phyloP scores from a whole-genome alignment of 1,284 basidiomycete species.

The Mycosarcoma mackinlayi region DNA sequence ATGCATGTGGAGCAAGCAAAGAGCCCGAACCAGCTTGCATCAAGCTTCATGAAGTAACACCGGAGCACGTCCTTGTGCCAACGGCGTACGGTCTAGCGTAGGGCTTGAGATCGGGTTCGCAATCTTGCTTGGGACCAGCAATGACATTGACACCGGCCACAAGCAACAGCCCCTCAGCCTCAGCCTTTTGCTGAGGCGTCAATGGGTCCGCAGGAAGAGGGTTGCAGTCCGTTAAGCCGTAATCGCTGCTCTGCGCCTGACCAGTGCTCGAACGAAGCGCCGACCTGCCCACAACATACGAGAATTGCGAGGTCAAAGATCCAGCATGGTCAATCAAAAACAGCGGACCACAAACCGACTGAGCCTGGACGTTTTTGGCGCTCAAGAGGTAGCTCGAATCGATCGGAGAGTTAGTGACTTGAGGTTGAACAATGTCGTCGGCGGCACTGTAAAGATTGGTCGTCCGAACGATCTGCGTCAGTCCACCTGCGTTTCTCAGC shows the following conservation, averaged over 20 bases:
- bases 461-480: constrained; percentile 34
- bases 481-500: constrained; percentile 35
- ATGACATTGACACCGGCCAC: constrained; percentile 11
- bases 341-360: constrained; percentile 15
- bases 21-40: no score
- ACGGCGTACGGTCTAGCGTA: constrained; percentile 28
- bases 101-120: constrained; percentile 42
- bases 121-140: constrained; percentile 33
- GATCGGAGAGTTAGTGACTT: constrained; percentile 8
- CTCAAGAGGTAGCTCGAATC: constrained; percentile 27
- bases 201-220: constrained; percentile 16
- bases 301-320: constrained; percentile 26
- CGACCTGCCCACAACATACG: constrained; percentile 26
- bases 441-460: constrained; percentile 37
- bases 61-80: constrained; percentile 37
- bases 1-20: no score
- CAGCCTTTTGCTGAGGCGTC: constrained; percentile 18
- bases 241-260: constrained; percentile 18
- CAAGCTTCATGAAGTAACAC: no score
- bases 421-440: constrained; percentile 42
- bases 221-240: constrained; percentile 25
- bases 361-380: constrained; percentile 38
- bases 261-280: constrained; percentile 10
- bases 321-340: constrained; percentile 35
- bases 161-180: constrained; percentile 9